Base-by-base conservation (phyloP, 2,329 filamentous ascomycete genomes). In the Colletotrichum nymphaeae region DNA sequence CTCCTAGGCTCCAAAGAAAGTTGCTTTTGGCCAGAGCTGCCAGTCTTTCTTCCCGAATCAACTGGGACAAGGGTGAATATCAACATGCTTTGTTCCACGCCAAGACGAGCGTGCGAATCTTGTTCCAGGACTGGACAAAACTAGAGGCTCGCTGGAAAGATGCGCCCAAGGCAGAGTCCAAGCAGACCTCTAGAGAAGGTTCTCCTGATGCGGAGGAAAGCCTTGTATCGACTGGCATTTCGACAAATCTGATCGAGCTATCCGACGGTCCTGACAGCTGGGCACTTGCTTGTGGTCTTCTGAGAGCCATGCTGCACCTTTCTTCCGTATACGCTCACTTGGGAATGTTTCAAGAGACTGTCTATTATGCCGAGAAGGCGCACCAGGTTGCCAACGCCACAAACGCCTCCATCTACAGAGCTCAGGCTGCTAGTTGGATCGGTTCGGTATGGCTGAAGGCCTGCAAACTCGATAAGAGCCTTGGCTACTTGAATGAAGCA, bases 341-440 rank as follows among this genome's bases (percentile, higher is more conserved):
- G 75, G 97, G 97, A 32, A 89, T 97, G 83, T 94, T 95, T 75
- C 92, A 94, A 73, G 96, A 98, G 80, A 96, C 96, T 2, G 84
- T 96, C 0, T 97, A 95, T 80, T 97, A 97, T 77, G 92, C 93
- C 1, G 93, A 98, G 76, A 93, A 97, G 77, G 95, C 95, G 0
- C 87, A 93, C 67, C 94, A 93, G 78, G 89, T 97, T 73, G 94
- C 94, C 26, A 87, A 88, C 72, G 90, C 89, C n/a, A 89, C 93
- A 9, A 86, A 89, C 60, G 92, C 93, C 0, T 86, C 89, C 46
- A 86, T 92, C 14, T 89, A 89, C 77, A 82, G 85, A 55, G 87
- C 89, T 0, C 86, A 90, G 74, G 87, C 88, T 8, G 85, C 87
- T 4, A 84, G 86, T 5, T 89, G 89, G 86, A 83, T 88, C 16